Base-by-base conservation (phyloP, 192 early-diverging fungal species). In the Dissophora globulifera region DNA sequence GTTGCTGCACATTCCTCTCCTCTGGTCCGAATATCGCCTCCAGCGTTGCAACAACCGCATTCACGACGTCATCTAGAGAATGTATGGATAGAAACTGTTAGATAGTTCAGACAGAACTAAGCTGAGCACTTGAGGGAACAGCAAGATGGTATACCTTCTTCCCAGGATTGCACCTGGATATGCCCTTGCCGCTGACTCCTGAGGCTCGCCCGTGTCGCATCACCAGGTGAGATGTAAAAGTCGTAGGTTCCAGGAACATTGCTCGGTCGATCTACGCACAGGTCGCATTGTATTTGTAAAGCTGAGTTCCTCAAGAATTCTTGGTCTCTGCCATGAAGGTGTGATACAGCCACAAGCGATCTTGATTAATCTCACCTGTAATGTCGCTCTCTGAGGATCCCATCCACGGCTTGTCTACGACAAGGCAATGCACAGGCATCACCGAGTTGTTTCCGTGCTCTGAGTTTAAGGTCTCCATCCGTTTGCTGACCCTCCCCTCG, bases 101-200 rank as follows among this genome's bases (percentile, higher is more conserved):
- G 23, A 22, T 26, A 6, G 22, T 26, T n/a, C 16, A 12, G 19
- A 4, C 26, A 29, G 17, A 2, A 27, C 5, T 32, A 17, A 56
- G 12, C 41, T 42, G 16, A 42, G 2, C 20, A 3, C 54, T 4
- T 45, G 35, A 43, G 27, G 16, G 16, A 58, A 1, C 2, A 26
- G 7, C 10, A 12, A 38, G 29, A 40, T 6, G 32, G n/a, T 20
- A 23, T 68, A 78, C 80, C 50, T 42, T 40, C 47, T n/a, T 75
- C 50, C 81, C 81, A 82, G 10, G 50, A 31, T 12, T 65, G 31
- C 8, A 82, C 40, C 35, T 80, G 65, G 40, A 80, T 62, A 48
- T 66, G 64, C 13, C 76, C 81, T 41, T 79, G 75, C 45, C 81
- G 50, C 15, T 76, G 64, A 45, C 72, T 82, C 51, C 65, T 63